Evolutionary conservation across 208 protist species (phyloP).

Genomic region (Trichomonas tenax): DNA sequence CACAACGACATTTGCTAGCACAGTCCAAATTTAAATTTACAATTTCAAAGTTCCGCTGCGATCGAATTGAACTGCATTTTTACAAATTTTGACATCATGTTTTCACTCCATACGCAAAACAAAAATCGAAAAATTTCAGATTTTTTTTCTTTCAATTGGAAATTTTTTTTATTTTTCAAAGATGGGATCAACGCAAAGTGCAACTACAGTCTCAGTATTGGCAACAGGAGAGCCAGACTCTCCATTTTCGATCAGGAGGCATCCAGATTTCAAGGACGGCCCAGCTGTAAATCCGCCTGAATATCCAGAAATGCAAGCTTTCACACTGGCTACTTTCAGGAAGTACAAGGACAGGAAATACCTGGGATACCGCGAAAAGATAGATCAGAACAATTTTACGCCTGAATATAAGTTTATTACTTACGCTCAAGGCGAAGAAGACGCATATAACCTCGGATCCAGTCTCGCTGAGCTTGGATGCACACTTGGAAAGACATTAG

Average conservation of each 20-base stretch:
- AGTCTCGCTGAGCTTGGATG: background rate
- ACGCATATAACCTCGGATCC: background rate
- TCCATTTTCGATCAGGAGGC: background rate
- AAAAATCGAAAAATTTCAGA: no score
- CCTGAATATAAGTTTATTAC: background rate
- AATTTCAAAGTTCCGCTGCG: no score
- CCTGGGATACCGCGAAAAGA: background rate
- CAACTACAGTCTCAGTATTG: background rate
- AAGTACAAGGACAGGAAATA: background rate
- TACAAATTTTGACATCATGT: no score
- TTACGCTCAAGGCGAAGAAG: background rate
- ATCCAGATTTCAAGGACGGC: background rate
- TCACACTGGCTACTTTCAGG: background rate
- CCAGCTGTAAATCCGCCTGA: background rate
- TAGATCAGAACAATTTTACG: background rate
- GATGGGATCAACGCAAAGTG: background rate
- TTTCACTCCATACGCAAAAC: no score
- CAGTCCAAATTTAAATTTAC: no score
- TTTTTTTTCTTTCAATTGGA: no score
- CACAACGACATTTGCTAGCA: no score
- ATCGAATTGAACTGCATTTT: no score
- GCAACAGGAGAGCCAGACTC: background rate
- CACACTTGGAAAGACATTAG: background rate
- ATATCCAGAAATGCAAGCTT: background rate
- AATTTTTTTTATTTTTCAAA: background rate